phyloP scores from a whole-genome alignment of 2,329 filamentous ascomycete genomes.

The Colletotrichum lini region DNA sequence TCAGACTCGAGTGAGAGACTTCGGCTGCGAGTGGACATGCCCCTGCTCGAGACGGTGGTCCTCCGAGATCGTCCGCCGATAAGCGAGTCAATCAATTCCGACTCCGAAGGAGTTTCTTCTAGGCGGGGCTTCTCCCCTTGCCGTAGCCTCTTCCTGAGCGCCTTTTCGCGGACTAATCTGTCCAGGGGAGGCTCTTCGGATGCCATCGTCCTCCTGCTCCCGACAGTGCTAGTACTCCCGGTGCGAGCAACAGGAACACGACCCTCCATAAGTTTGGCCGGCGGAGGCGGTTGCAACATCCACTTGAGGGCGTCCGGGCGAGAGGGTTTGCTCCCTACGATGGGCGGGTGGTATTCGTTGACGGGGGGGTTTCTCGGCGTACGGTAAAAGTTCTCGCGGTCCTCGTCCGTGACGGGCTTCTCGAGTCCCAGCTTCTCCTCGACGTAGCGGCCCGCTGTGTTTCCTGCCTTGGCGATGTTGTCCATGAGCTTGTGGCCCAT shows the following conservation, averaged over 20 bases:
- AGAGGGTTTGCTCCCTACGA: slow-evolving; percentile 81
- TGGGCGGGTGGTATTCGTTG: slow-evolving; percentile 88
- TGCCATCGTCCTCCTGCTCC: slow-evolving; percentile 61
- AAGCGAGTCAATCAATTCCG: slow-evolving; percentile 60
- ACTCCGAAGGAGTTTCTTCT: slow-evolving; percentile 56
- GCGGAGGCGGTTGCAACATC: slow-evolving; percentile 95
- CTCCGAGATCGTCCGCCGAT: slow-evolving; percentile 47
- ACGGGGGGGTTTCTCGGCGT: slow-evolving; percentile 78
- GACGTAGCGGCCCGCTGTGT: slow-evolving; percentile 67
- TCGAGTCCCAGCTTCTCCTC: slow-evolving; percentile 68
- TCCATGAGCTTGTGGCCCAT: slow-evolving; percentile 71
- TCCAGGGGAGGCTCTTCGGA: slow-evolving; percentile 60
- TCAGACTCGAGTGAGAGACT: slow-evolving; percentile 58
- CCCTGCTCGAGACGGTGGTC: slow-evolving; percentile 46
- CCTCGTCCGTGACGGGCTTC: slow-evolving; percentile 64
- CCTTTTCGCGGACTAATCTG: slow-evolving; percentile 60
- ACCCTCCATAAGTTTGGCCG: slow-evolving; percentile 91
- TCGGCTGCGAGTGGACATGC: slow-evolving; percentile 48
- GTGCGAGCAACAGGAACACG: slow-evolving; percentile 80
- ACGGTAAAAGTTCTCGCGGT: slow-evolving; percentile 72
- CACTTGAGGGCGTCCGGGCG: slow-evolving; percentile 82
- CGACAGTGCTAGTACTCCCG: slow-evolving; percentile 68
- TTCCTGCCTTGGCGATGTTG: slow-evolving; percentile 71
- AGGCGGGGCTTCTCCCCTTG: slow-evolving; percentile 50
- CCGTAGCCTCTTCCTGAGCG: slow-evolving; percentile 62